phyloP scores from a whole-genome alignment of 106 monocot species.

The Acorus calamus region DNA sequence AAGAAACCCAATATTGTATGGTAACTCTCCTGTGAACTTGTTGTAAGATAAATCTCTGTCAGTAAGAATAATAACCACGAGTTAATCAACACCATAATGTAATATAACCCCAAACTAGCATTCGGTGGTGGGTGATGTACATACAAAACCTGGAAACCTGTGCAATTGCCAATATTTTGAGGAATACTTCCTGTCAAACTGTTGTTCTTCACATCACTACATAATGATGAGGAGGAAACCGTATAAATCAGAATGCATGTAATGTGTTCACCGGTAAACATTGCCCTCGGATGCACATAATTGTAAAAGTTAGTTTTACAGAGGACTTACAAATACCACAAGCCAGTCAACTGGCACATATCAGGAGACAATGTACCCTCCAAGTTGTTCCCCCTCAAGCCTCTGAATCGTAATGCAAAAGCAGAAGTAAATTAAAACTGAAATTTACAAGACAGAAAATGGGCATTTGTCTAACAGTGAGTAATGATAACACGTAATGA shows the following conservation, averaged over 20 bases:
- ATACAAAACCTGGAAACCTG: slow-evolving; percentile 92
- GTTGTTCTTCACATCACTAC: slow-evolving; percentile 88
- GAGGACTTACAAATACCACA: slow-evolving; percentile 92
- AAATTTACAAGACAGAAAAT: not conserved
- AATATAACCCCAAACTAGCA: not conserved
- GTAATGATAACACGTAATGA: not conserved
- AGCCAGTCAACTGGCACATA: slow-evolving; percentile 90
- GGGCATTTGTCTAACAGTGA: too few species aligned
- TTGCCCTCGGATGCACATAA: too few species aligned
- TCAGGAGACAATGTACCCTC: slow-evolving; percentile 82
- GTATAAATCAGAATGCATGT: too few species aligned
- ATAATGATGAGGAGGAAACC: not conserved
- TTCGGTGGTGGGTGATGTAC: too few species aligned
- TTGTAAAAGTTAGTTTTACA: too few species aligned
- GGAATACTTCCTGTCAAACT: slow-evolving; percentile 84
- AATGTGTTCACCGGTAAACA: too few species aligned
- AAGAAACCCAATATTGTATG: slow-evolving; percentile 94
- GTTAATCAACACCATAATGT: not conserved
- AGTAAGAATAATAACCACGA: not conserved
- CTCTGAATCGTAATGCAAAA: slow-evolving; percentile 19
- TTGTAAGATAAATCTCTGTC: slow-evolving; percentile 95
- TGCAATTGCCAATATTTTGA: slow-evolving; percentile 91
- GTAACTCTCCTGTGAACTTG: slow-evolving; percentile 81
- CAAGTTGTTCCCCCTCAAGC: slow-evolving; percentile 67
- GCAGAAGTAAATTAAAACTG: not conserved